A percentile compares a stretch with the other conserved stretches of the same genome.
Evolutionary conservation across 2,329 filamentous ascomycete genomes (phyloP).

Genomic region (Colletotrichum scovillei): DNA sequence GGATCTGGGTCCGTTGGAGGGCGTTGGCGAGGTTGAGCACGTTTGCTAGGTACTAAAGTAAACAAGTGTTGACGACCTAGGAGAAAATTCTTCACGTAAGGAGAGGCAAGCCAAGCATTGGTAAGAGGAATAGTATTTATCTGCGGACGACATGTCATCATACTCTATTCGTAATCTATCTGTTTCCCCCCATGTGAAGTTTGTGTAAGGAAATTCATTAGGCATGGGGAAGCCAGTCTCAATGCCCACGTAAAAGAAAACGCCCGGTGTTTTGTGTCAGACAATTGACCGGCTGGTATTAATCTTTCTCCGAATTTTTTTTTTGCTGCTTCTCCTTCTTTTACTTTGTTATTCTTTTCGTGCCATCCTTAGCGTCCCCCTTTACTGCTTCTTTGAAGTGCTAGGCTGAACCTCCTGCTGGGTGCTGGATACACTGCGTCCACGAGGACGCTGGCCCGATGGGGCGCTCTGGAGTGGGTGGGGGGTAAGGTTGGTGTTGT

Average conservation of each 20-base stretch:
- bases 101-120: not conserved
- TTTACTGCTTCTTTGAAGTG: constrained; percentile 17
- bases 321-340: not conserved
- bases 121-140: constrained; percentile 39
- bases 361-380: not conserved
- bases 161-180: constrained; percentile 36
- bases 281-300: constrained; percentile 29
- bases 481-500: not conserved
- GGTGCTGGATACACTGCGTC: constrained; percentile 28
- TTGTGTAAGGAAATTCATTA: constrained; percentile 26
- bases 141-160: constrained; percentile 32
- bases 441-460: constrained; percentile 27
- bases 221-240: constrained; percentile 34
- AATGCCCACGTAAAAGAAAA: constrained; percentile 19
- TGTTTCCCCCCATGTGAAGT: constrained; percentile 5
- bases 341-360: not conserved
- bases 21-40: constrained; percentile 74
- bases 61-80: not conserved
- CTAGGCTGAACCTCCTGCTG: constrained; percentile 18
- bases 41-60: constrained; percentile 66
- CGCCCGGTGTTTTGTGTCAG: not conserved
- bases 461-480: constrained; percentile 32
- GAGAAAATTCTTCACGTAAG: not conserved
- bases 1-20: constrained; percentile 78
- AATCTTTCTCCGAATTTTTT: constrained; percentile 2